These are phyloP conservation scores for Waltergamsia citrina DNA, from an alignment of 2,329 filamentous ascomycete species.

Conservation along the genomic window DNA sequence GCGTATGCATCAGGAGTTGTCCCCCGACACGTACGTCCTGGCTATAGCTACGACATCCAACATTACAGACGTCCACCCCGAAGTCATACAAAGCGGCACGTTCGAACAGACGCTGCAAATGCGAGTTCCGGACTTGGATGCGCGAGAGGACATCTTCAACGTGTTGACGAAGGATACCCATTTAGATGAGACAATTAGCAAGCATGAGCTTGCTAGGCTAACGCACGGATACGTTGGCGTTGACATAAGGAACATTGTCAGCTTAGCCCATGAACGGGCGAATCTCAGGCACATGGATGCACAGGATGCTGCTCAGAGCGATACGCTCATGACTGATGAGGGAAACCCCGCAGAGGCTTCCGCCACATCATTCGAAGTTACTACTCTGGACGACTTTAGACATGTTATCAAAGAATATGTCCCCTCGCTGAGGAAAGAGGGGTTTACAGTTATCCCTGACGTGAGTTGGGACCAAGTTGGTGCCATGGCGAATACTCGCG, in stretches of 20 bases:
- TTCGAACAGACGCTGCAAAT: slow-evolving; percentile 84
- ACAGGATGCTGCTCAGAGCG: slow-evolving; percentile 15
- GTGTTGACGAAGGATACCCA: slow-evolving; percentile 59
- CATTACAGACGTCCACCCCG: slow-evolving; percentile 77
- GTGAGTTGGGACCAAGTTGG: slow-evolving; percentile 92
- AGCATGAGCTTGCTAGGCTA: slow-evolving; percentile 63
- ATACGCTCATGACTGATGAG: background rate
- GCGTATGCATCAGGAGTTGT: slow-evolving; percentile 59
- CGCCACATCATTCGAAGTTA: too few species aligned
- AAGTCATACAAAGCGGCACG: slow-evolving; percentile 60
- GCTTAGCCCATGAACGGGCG: background rate
- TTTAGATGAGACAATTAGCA: slow-evolving; percentile 63
- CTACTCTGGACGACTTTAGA: slow-evolving; percentile 51
- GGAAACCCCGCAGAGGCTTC: background rate
- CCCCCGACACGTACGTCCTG: slow-evolving; percentile 65
- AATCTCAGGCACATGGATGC: too few species aligned
- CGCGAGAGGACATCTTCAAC: slow-evolving; percentile 68
- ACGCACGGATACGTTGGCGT: slow-evolving; percentile 92
- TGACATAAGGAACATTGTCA: slow-evolving; percentile 62
- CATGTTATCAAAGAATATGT: slow-evolving; percentile 55
- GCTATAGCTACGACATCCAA: slow-evolving; percentile 87
- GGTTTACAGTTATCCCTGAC: slow-evolving; percentile 87
- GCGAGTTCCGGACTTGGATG: slow-evolving; percentile 71
- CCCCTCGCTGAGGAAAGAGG: slow-evolving; percentile 71
- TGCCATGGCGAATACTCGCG: slow-evolving; percentile 68